Evolutionary conservation across 306 rosid species (phyloP).

Genomic region (Hippophae rhamnoides): DNA sequence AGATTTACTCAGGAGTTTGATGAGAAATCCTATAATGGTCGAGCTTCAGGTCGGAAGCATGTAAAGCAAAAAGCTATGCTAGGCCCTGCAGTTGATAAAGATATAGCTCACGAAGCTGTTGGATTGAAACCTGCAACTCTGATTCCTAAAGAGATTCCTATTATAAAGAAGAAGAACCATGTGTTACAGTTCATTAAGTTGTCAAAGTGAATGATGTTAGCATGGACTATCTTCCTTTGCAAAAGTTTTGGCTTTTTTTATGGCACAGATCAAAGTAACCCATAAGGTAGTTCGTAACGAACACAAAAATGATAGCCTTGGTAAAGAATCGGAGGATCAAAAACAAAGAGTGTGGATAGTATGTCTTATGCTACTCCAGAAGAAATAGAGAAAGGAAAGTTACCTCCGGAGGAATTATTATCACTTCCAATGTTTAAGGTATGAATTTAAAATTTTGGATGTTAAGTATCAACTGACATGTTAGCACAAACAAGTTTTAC

Average conservation of each 20-base stretch:
- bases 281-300: conserved; percentile 44
- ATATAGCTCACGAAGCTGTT: conserved; percentile 79
- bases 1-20: conserved; percentile 41
- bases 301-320: conserved; percentile 33
- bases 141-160: conserved; percentile 79
- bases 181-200: conserved; percentile 50
- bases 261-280: conserved; percentile 59
- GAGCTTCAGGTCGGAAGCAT: conserved; percentile 49
- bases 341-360: conserved; percentile 33
- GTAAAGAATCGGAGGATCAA: conserved; percentile 39
- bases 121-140: conserved; percentile 71
- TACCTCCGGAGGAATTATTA: conserved; percentile 78
- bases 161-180: conserved; percentile 72
- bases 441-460: conserved; percentile 16
- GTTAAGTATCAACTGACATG: background rate
- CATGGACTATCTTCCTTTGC: conserved; percentile 8
- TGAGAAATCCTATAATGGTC: conserved; percentile 6
- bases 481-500: background rate
- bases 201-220: conserved; percentile 17
- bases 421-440: conserved; percentile 97
- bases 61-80: conserved; percentile 52
- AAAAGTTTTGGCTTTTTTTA: conserved; percentile 11
- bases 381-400: conserved; percentile 67
- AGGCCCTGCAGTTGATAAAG: conserved; percentile 91
- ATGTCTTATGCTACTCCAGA: conserved; percentile 54